Evolutionary conservation across 2,329 filamentous ascomycete species (phyloP).

Genomic region (Stemphylium lycopersici): DNA sequence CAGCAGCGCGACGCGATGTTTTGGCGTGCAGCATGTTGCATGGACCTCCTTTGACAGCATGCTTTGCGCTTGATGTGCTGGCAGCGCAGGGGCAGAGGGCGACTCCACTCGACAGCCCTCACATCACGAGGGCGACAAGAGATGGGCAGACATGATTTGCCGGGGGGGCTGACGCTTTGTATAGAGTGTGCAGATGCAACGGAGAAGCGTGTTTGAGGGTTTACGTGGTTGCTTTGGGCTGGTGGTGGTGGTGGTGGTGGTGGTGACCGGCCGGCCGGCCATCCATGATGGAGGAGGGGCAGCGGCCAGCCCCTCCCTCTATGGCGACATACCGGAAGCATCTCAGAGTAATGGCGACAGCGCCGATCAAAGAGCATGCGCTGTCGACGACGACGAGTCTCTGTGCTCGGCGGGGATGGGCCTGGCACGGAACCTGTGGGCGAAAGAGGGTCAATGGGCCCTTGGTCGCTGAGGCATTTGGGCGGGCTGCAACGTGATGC

Average conservation of each 20-base stretch:
- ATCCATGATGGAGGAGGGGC: neutral
- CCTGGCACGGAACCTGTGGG: constrained; percentile 13
- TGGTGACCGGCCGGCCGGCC: neutral
- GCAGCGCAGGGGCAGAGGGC: constrained; percentile 13
- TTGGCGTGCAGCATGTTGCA: constrained; percentile 32
- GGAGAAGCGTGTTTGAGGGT: constrained; percentile 13
- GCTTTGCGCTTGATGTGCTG: constrained; percentile 27
- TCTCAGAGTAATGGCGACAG: constrained; percentile 1
- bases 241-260: constrained; percentile 5
- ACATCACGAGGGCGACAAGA: constrained; percentile 27
- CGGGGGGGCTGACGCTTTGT: constrained; percentile 12
- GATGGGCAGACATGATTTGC: constrained; percentile 25
- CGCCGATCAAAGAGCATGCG: constrained; percentile 18
- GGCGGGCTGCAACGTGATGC: constrained; percentile 20
- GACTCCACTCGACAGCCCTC: constrained; percentile 28
- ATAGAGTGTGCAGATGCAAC: neutral
- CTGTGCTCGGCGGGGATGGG: constrained; percentile 23
- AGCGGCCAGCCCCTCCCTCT: neutral
- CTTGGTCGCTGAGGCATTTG: constrained; percentile 26
- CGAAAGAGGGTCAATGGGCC: constrained; percentile 1
- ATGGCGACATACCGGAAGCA: constrained; percentile 7
- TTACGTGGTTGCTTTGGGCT: neutral
- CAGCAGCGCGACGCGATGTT: constrained; percentile 34
- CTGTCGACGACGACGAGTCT: constrained; percentile 27
- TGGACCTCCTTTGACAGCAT: constrained; percentile 35